Conservation (phyloP, 345 rosid species). For the Aquilaria malaccensis region DNA sequence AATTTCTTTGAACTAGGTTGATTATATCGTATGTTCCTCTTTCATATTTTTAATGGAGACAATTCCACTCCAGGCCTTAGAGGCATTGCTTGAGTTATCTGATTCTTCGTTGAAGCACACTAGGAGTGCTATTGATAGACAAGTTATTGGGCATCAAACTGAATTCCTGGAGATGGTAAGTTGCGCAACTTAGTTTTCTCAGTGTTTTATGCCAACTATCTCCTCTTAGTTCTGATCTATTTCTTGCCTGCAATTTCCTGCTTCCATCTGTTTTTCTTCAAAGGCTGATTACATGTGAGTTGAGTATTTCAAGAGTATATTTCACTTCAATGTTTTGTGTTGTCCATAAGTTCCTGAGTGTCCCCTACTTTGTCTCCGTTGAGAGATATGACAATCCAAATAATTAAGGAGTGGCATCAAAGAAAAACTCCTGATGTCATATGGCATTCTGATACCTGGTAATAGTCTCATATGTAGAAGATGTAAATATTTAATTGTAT, state of each 20-base stretch:
- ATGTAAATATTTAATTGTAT: background rate
- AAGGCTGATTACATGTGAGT: background rate
- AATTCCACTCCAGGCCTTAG: constrained; percentile 57
- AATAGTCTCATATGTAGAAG: too few relatives aligned
- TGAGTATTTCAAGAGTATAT: background rate
- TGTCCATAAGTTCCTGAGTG: too few relatives aligned
- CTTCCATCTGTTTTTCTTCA: background rate
- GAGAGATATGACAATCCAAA: too few relatives aligned
- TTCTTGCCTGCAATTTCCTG: background rate
- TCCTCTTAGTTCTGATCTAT: background rate
- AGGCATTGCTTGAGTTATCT: constrained; percentile 63
- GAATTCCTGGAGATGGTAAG: constrained; percentile 56
- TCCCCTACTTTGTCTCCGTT: too few relatives aligned
- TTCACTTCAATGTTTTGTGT: too few relatives aligned
- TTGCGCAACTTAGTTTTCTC: constrained; percentile 1
- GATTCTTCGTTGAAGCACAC: constrained; percentile 41
- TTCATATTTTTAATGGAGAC: background rate
- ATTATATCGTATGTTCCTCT: background rate
- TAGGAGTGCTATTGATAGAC: constrained; percentile 13
- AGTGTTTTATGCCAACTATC: background rate
- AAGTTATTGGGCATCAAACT: constrained; percentile 18
- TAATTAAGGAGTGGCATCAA: too few relatives aligned
- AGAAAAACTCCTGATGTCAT: too few relatives aligned
- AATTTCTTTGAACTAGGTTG: constrained; percentile 3
- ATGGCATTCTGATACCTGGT: too few relatives aligned